phyloP scores from a whole-genome alignment of 169 alveolate genomes.

The Eimeria falciformis region DNA sequence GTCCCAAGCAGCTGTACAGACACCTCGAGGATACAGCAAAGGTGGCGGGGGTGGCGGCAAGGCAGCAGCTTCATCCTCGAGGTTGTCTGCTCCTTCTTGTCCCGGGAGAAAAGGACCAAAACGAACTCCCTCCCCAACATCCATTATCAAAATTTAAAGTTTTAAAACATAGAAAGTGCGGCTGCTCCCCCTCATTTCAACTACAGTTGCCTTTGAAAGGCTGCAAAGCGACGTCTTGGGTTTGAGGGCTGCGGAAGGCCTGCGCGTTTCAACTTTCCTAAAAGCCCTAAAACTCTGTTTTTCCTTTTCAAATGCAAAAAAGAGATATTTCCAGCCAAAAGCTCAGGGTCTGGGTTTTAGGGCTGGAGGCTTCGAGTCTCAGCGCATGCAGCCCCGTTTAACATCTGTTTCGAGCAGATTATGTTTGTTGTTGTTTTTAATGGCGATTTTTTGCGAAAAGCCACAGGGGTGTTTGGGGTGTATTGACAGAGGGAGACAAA shows the following conservation, averaged over 20 bases:
- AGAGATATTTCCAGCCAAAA: too few species aligned
- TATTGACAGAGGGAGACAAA: too few species aligned
- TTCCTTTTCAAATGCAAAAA: neutral
- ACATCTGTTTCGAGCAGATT: too few species aligned
- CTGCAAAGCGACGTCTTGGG: too few species aligned
- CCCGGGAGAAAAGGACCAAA: slow-evolving; percentile 41
- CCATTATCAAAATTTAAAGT: neutral
- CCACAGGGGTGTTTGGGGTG: too few species aligned
- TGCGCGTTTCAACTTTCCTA: neutral
- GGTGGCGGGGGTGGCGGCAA: slow-evolving; percentile 53
- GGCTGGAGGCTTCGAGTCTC: too few species aligned
- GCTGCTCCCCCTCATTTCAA: neutral
- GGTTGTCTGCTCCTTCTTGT: neutral
- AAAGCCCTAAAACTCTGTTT: neutral
- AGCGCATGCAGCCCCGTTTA: too few species aligned
- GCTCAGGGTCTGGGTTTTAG: too few species aligned
- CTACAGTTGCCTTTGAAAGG: neutral
- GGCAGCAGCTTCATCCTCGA: neutral
- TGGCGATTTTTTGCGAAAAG: too few species aligned
- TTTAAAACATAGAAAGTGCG: too few species aligned
- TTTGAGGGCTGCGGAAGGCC: neutral
- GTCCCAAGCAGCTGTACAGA: slow-evolving; percentile 72
- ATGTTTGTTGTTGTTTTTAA: too few species aligned
- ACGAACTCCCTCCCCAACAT: slow-evolving; percentile 9
- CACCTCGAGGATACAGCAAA: slow-evolving; percentile 59